These are phyloP conservation scores for Prunus padus DNA, from an alignment of 306 rosid species.

Conservation along the genomic window DNA sequence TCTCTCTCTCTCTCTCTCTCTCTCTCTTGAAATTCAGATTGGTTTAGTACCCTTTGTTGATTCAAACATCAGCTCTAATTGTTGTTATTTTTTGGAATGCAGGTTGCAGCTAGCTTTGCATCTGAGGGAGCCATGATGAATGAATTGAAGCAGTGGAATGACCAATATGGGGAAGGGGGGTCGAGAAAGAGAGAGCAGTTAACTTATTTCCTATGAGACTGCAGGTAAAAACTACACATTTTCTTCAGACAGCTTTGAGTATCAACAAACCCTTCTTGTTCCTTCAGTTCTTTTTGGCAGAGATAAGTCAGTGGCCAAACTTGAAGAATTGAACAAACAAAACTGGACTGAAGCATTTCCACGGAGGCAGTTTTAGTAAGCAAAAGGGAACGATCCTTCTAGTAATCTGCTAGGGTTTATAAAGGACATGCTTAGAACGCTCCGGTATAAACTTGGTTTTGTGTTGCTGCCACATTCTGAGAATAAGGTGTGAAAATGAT, in stretches of 20 bases:
- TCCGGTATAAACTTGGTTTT: not conserved
- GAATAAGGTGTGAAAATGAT: not conserved
- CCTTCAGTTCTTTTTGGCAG: not conserved
- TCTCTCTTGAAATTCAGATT: not conserved
- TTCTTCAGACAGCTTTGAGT: not conserved
- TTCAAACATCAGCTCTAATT: slow-evolving; percentile 5
- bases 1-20: not conserved
- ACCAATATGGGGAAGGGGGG: slow-evolving; percentile 87
- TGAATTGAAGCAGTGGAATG: slow-evolving; percentile 93
- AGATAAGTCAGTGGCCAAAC: not conserved
- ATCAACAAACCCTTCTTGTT: not conserved
- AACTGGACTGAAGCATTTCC: not conserved
- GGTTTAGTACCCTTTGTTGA: not conserved
- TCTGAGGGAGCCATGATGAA: slow-evolving; percentile 82
- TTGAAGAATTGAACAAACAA: not conserved
- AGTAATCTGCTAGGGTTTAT: not conserved
- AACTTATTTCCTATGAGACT: slow-evolving; percentile 67
- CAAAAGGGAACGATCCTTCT: not conserved
- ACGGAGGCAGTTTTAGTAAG: not conserved
- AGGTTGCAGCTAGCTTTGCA: slow-evolving; percentile 93
- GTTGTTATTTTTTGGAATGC: slow-evolving; percentile 18
- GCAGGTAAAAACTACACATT: not conserved
- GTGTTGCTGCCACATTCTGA: not conserved
- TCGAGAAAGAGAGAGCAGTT: slow-evolving; percentile 83
- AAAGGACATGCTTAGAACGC: not conserved